Evolutionary conservation across 2,329 filamentous ascomycete genomes (phyloP).

Genomic region (Taxawa tesnikishii): DNA sequence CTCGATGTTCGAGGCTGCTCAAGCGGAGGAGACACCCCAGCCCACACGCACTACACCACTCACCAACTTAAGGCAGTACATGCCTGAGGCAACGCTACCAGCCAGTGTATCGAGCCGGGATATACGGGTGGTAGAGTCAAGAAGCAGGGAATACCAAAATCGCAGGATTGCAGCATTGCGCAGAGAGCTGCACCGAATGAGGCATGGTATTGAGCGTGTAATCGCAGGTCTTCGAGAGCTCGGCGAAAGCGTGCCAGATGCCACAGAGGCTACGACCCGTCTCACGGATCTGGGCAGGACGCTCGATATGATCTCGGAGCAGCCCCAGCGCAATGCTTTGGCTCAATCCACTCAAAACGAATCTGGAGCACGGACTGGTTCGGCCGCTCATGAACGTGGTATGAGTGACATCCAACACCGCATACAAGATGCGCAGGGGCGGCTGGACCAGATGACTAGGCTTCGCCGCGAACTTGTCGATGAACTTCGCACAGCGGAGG

Average conservation of each 20-base stretch:
- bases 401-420: conserved; percentile 15
- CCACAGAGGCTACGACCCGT: conserved; percentile 15
- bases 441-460: conserved; percentile 18
- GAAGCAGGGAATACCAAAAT: conserved; percentile 20
- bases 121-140: conserved; percentile 1
- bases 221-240: conserved; percentile 22
- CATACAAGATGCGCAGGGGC: conserved; percentile 17
- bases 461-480: conserved; percentile 19
- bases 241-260: conserved; percentile 21
- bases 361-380: too few relatives aligned
- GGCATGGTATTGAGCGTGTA: conserved; percentile 24
- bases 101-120: conserved; percentile 9
- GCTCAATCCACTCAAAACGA: too few relatives aligned
- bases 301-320: conserved; percentile 14
- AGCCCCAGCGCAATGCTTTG: neutral
- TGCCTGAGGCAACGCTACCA: conserved; percentile 1
- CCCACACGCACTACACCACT: neutral
- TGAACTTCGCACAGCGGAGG: conserved; percentile 9
- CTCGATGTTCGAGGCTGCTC: conserved; percentile 18
- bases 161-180: conserved; percentile 22
- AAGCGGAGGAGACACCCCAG: conserved; percentile 11
- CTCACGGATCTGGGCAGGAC: conserved; percentile 17
- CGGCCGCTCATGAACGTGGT: neutral
- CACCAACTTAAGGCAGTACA: neutral
- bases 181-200: conserved; percentile 23